Base-by-base conservation (phyloP, 345 rosid species). In the Cardiospermum halicacabum region DNA sequence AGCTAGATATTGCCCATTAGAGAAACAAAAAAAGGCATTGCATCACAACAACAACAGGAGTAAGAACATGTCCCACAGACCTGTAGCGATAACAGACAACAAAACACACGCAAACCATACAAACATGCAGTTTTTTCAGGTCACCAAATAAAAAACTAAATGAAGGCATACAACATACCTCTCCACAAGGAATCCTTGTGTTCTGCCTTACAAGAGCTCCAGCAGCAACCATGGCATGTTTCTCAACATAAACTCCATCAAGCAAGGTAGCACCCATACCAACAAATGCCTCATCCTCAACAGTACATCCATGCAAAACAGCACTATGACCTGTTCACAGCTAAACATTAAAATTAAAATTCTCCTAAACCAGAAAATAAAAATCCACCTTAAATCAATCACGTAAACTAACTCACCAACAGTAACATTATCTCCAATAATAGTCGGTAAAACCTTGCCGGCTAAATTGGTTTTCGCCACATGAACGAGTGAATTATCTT, bases 161-260 rank as follows among this genome's bases (percentile, higher is more conserved):
- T 16, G 19, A 21, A 60, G 58, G 65, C 36, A 8, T 27, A 31
- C 55, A 27, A 69, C 78, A 39, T 45, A 89, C 97, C 97, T 91
- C 96, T 67, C 94, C 94, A 32, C 84, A 72, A 12, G 96, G 97
- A 56, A 91, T 86, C 82, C 64, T 85, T 45, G 96, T 82, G 66
- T 89, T 86, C 77, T 91, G 97, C 69, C 94, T 77, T 40, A 91
- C 97, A 69, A 91, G 96, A 71, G 97, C 87, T 50, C 97, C 97
- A 3, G 97, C 88, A 76, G 93, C 89, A 78, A 91, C 88, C 87
- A 91, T 86, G 65, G 83, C 89, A 78, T 91, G 79, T 78, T 91
- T 91, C 81, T 89, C 93, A 67, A 91, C 91, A 81, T 80, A 82
- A 69, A 77, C 89, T 53, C 96, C 97, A 75, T 91, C 97, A 58